Evolutionary conservation across 257 asterid species (phyloP), one percentile per base, ranked within the genome.

Genomic region (Penstemon davidsonii): DNA sequence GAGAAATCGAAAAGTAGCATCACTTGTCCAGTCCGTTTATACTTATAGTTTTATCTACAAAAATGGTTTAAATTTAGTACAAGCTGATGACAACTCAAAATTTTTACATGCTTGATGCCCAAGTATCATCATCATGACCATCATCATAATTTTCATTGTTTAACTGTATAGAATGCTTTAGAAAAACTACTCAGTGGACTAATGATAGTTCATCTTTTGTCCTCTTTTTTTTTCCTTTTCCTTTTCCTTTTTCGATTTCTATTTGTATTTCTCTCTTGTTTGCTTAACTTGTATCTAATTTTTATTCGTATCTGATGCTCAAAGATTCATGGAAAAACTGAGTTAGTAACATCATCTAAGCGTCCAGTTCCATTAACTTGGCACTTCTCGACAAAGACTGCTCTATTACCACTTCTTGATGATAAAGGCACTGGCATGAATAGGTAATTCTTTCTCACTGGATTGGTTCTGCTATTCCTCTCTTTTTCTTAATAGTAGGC

Each of bases 281-380:
- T 44, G 43, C 50, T 52, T 56, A 55, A 41, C 55, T 49, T 45
- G 45, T 49, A 41, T 76, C 46, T 72, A 62, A 67, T 60, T 13
- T 69, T 65, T 68, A 64, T 77, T 82, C 52, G 62, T 72, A 67
- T 49, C 42, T 62, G 74, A 58, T 75, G 68, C 80, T 72, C 64
- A 70, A 75, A 94, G 99, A 94, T 94, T 81, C 99, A 94, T 73
- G 96, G 99, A 47, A 88, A 88, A 85, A 91, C 99, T 33, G 99
- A 94, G 86, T 76, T 94, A 83, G 95, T 94, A 61, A 84, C 92
- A 46, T 87, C 97, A 73, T 77, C 92, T 63, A 94, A 84, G 82
- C 99, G 99, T 62, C 97, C 99, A 54, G 97, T 94, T 78, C 96
- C 99, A 7, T 79, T 94, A 86, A 94, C 87, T 57, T 88, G 99